These are phyloP conservation scores for Fusarium marasasianum DNA, from an alignment of 2,329 filamentous ascomycete species.

Conservation along the genomic window DNA sequence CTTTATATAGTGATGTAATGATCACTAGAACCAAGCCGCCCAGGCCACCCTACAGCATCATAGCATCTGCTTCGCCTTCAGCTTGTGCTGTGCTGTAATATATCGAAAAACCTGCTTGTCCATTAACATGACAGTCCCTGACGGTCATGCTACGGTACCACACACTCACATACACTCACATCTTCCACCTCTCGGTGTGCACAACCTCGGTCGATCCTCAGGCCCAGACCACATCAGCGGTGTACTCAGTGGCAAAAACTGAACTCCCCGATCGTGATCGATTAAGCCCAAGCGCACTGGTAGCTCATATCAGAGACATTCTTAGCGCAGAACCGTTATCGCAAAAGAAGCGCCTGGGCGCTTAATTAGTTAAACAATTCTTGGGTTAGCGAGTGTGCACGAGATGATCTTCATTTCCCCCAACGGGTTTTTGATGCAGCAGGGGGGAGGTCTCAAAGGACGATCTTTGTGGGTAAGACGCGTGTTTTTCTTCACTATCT, in stretches of 20 bases:
- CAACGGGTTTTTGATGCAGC: conserved; percentile 26
- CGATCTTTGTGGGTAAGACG: conserved; percentile 34
- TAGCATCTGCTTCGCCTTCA: not conserved
- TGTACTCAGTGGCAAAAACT: conserved; percentile 15
- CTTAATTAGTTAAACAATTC: conserved; percentile 5
- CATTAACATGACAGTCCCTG: conserved; percentile 17
- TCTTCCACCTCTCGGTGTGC: not conserved
- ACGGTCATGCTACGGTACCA: conserved; percentile 5
- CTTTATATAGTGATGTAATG: conserved; percentile 17
- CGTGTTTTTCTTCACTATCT: conserved; percentile 28
- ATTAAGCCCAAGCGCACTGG: not conserved
- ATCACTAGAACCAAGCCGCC: conserved; percentile 1
- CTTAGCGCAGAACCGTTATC: conserved; percentile 22
- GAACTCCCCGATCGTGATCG: conserved; percentile 31
- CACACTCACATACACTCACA: not conserved
- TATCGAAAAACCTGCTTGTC: conserved; percentile 11
- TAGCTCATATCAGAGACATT: conserved; percentile 24
- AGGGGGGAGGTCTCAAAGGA: not conserved
- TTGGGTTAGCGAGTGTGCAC: not conserved
- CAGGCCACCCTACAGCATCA: conserved; percentile 5
- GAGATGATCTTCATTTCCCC: conserved; percentile 42
- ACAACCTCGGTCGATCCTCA: conserved; percentile 22
- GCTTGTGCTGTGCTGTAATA: not conserved
- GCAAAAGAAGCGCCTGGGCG: conserved; percentile 24
- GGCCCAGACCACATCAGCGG: not conserved